A percentile compares a stretch with the other conserved stretches of the same genome.
phyloP scores from a whole-genome alignment of 257 asterid species.

The Salvia hispanica region DNA sequence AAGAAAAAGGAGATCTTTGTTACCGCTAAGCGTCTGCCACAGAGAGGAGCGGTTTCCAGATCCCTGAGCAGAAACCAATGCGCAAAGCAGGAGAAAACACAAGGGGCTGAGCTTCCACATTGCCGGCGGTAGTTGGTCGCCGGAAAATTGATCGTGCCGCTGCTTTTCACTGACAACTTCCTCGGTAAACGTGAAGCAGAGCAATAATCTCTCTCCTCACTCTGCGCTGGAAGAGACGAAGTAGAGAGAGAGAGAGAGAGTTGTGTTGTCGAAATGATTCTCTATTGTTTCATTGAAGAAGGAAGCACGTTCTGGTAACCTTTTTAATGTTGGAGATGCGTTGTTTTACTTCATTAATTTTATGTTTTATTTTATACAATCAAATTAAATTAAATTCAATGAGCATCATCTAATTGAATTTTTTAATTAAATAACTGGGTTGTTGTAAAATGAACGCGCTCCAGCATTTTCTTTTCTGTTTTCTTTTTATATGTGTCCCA shows the following conservation, averaged over 20 bases:
- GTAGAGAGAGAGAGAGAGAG: conserved; percentile 3
- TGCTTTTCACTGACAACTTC: not conserved
- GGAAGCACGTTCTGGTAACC: not conserved
- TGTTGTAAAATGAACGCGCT: not conserved
- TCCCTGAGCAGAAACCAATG: conserved; percentile 61
- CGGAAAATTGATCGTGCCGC: not conserved
- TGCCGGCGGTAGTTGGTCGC: conserved; percentile 34
- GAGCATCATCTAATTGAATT: not conserved
- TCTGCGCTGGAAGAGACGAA: conserved; percentile 15
- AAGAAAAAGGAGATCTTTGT: not conserved
- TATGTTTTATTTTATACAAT: not conserved
- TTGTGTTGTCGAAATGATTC: not conserved
- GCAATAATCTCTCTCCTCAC: not conserved
- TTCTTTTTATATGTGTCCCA: conserved; percentile 10
- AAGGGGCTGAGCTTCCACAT: conserved; percentile 52
- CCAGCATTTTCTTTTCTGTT: not conserved
- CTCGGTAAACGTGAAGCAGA: conserved; percentile 9
- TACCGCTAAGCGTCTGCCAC: conserved; percentile 77
- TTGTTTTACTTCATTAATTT: conserved; percentile 2
- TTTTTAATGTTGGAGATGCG: not conserved
- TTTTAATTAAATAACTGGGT: not conserved
- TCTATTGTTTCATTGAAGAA: not conserved
- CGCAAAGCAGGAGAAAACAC: conserved; percentile 44
- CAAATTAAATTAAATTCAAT: not conserved
- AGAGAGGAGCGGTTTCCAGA: conserved; percentile 35